Evolutionary conservation across 2,329 filamentous ascomycete species (phyloP).

Genomic region (Harringtonia aguacate): DNA sequence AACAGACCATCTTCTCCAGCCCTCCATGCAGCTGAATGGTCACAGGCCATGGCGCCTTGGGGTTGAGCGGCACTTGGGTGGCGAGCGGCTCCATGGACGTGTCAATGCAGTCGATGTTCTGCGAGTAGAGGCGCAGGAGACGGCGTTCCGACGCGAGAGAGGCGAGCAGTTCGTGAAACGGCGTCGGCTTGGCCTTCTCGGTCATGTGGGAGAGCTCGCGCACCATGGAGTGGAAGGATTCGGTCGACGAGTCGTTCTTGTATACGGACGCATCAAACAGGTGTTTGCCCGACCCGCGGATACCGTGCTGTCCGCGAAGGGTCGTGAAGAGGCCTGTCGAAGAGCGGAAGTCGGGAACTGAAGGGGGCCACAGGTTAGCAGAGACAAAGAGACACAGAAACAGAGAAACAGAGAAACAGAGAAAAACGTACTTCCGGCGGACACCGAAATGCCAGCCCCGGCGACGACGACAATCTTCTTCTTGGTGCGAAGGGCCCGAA

Average conservation of each 20-base stretch:
- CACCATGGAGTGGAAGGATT: slow-evolving; percentile 93
- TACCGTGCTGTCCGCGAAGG: slow-evolving; percentile 74
- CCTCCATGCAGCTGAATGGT: slow-evolving; percentile 92
- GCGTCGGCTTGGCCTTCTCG: slow-evolving; percentile 66
- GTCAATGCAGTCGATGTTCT: slow-evolving; percentile 95
- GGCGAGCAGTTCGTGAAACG: slow-evolving; percentile 88
- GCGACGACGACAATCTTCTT: slow-evolving; percentile 96
- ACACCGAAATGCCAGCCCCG: slow-evolving; percentile 92
- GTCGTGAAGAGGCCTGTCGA: slow-evolving; percentile 80
- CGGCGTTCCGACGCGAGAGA: slow-evolving; percentile 81
- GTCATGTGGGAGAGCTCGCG: slow-evolving; percentile 75
- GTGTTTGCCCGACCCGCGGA: slow-evolving; percentile 89
- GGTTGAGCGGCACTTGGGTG: slow-evolving; percentile 69
- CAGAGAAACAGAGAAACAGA: not conserved
- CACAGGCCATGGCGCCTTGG: slow-evolving; percentile 83
- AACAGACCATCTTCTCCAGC: slow-evolving; percentile 91
- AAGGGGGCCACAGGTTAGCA: slow-evolving; percentile 13
- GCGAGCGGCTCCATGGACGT: slow-evolving; percentile 68
- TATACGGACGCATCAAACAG: slow-evolving; percentile 97
- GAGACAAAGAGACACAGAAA: slow-evolving; percentile 4
- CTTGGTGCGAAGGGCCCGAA: slow-evolving; percentile 70
- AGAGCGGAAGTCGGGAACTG: slow-evolving; percentile 92
- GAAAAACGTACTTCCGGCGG: slow-evolving; percentile 66
- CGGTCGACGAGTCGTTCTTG: slow-evolving; percentile 78
- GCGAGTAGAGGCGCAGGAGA: slow-evolving; percentile 81